Base-by-base conservation (phyloP, 768 basidiomycete species). In the Trametes cinnabarina region DNA sequence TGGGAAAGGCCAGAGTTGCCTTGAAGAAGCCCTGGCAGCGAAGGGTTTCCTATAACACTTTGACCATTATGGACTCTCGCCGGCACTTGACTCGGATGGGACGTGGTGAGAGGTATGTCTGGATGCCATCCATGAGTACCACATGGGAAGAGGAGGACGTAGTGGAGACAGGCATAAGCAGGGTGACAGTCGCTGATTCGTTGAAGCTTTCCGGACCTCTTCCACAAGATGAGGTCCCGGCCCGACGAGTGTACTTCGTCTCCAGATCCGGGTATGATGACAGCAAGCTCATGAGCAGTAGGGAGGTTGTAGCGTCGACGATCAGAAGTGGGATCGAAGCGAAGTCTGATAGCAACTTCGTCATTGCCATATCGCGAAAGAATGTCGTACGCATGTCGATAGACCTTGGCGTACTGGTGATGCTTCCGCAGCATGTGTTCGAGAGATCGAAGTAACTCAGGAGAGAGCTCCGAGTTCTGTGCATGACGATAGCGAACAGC, bases 61-160 rank as follows among this genome's bases (percentile, higher is more conserved):
- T 32, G 30, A 32, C 30, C 30, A 32, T 32, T 32, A 32, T 32
- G 30, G 30, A 32, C 30, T 32, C 30, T 32, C 30, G 30, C 30
- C 30, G 30, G 30, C 30, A 32, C 30, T 32, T 32, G 30, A 32
- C 30, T 32, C 30, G 30, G 30, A 32, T 32, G 30, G 30, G 30
- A 32, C 30, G 30, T 32, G 30, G 11, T 32, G 30, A 32, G 30
- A 32, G 30, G 58, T 1, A 76, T 63, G 0, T 68, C 22, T 4
- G 58, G 17, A 58, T 73, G 68, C 77, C 74, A 82, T 3, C 78
- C 78, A 41, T 63, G 47, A 14, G 75, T 62, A 4, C 77, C 77
- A 39, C 47, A 17, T 3, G 78, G 75, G 68, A 80, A 80, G 1
- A 82, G 67, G 0, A 82, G 60, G 0, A 76, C 72, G 73, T 79